Conservation (phyloP, 73 alveolate species). For the Breviolum minutum region DNA sequence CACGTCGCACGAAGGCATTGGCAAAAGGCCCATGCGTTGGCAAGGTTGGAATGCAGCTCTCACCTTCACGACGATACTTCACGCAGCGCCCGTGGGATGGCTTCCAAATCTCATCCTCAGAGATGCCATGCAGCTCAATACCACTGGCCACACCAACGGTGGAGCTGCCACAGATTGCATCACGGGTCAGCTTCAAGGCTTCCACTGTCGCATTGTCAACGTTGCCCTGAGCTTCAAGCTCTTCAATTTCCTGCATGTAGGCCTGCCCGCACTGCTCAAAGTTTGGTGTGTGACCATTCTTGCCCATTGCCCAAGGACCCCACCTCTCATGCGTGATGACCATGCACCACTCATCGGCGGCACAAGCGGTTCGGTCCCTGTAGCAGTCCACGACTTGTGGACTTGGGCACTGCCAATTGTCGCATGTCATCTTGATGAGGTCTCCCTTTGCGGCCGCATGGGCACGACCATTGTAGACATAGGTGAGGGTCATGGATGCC, state of each 20-base stretch:
- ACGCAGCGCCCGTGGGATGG: conserved; percentile 65
- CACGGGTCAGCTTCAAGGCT: conserved; percentile 56
- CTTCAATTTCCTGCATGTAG: conserved; percentile 29
- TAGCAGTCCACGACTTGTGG: conserved; percentile 67
- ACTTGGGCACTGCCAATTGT: conserved; percentile 60
- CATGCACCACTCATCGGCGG: conserved; percentile 71
- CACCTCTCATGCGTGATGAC: conserved; percentile 72
- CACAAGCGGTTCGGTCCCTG: conserved; percentile 41
- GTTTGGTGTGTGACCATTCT: conserved; percentile 55
- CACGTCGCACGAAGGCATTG: conserved; percentile 77
- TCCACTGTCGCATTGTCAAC: conserved; percentile 50
- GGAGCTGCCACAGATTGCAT: conserved; percentile 55
- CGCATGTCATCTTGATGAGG: conserved; percentile 57
- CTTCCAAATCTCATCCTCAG: conserved; percentile 43
- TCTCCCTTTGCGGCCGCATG: conserved; percentile 31
- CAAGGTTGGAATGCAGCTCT: conserved; percentile 67
- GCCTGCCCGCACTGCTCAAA: not conserved
- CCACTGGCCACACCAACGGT: conserved; percentile 70
- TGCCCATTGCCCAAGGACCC: conserved; percentile 94
- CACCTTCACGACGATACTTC: conserved; percentile 54
- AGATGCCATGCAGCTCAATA: conserved; percentile 24
- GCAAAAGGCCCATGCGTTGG: conserved; percentile 44
- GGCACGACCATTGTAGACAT: not conserved
- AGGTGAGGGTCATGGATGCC: conserved; percentile 21
- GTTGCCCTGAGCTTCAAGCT: conserved; percentile 8